Evolutionary conservation across 805 yeast genomes (phyloP), one percentile per base, ranked within the genome.

Genomic region (Blastobotrys attinorum): DNA sequence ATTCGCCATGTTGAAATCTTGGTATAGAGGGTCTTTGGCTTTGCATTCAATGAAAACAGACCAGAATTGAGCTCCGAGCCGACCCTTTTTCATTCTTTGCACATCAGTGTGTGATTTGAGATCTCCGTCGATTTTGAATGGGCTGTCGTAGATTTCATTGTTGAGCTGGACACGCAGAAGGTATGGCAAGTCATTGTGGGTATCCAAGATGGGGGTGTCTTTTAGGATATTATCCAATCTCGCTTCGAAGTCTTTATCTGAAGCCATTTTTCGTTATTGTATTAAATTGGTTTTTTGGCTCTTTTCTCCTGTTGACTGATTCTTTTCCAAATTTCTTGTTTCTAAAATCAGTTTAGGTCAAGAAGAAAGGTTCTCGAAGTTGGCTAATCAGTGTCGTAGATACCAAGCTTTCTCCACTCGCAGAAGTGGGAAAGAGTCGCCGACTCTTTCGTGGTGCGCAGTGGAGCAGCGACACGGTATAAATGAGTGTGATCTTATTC

Each of bases 161-260:
- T 71, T 73, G 5, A 71, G 59, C 46, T 73, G 75, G 22, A 59
- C 60, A 44, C 79, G 58, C 39, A 73, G 47, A 15, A 70, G 61
- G 49, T 71, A 76, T 3, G 80, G 79, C 52, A 76, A 68, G 47
- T 75, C 77, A 49, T 74, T 75, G 39, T 70, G 72, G 0, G 72
- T 64, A 39, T 75, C 78, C 2, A 70, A 64, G 2, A 74, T 59
- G 1, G 79, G 77, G 3, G 36, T 47, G 34, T 27, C 22, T 23
- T 36, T 38, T 18, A 39, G 31, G 6, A 45, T n/a, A 4, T 32
- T 33, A 22, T 45, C 37, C 22, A 45, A 17, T 27, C 48, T 17
- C 10, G 22, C 17, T 4, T 38, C 37, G 21, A 16, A 11, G 21
- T 34, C 37, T 4, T 4, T 17, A n/a, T n/a, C n/a, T n/a, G n/a